These are phyloP conservation scores for Rhynchosporium graminicola DNA, from an alignment of 2,329 filamentous ascomycete species.

Conservation along the genomic window DNA sequence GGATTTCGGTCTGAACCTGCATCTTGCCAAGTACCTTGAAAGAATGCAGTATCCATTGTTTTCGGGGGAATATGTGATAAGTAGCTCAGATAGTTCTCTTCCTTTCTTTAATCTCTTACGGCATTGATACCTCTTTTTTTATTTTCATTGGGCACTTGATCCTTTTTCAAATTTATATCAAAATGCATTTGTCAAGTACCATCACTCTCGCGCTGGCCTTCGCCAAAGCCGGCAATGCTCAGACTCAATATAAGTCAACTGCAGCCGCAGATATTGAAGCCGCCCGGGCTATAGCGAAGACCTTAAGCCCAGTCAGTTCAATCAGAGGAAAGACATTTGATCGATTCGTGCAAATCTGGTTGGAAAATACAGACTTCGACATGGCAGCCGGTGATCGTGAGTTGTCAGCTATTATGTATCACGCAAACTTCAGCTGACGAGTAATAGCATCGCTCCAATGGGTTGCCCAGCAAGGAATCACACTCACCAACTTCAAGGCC, in stretches of 20 bases:
- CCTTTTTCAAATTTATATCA: conserved; percentile 1
- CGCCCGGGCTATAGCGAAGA: conserved; percentile 58
- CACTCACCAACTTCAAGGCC: conserved; percentile 59
- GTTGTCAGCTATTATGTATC: conserved; percentile 34
- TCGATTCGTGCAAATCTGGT: conserved; percentile 67
- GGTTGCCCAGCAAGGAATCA: conserved; percentile 62
- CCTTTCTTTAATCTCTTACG: background rate
- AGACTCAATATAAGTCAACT: conserved; percentile 31
- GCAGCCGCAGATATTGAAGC: conserved; percentile 25
- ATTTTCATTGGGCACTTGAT: background rate
- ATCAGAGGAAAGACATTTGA: conserved; percentile 73
- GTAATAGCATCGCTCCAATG: conserved; percentile 50
- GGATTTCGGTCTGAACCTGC: background rate
- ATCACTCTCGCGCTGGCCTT: conserved; percentile 9
- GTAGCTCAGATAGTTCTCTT: background rate
- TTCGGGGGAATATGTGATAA: background rate
- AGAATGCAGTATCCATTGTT: background rate
- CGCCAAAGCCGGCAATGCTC: conserved; percentile 40
- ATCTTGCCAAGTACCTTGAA: background rate
- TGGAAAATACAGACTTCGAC: conserved; percentile 73
- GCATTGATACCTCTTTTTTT: background rate
- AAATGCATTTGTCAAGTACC: conserved; percentile 19
- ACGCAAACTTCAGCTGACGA: conserved; percentile 37
- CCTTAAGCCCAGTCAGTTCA: conserved; percentile 59
- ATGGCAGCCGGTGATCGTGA: conserved; percentile 62